phyloP scores from a whole-genome alignment of 305 asterid species.

The Fraxinus sp. region DNA sequence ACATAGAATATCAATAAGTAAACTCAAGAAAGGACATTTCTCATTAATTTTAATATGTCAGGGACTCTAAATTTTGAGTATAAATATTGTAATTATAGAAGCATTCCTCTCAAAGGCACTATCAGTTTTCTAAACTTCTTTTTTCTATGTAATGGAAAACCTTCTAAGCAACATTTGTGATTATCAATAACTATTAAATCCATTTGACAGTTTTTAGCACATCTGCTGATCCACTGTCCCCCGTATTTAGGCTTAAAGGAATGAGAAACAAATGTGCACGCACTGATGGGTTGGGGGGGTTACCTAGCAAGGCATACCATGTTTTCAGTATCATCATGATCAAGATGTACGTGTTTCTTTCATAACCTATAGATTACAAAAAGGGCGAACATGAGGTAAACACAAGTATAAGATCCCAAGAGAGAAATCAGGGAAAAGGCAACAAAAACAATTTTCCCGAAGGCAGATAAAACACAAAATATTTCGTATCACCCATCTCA shows the following conservation, averaged over 20 bases:
- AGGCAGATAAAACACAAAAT: neutral
- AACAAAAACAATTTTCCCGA: neutral
- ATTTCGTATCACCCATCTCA: neutral
- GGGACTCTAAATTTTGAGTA: too few relatives aligned
- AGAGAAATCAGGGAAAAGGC: conserved; percentile 14
- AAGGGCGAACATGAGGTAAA: conserved; percentile 3
- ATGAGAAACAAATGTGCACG: neutral
- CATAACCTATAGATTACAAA: conserved; percentile 68
- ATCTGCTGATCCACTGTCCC: neutral
- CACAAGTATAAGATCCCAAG: conserved; percentile 1
- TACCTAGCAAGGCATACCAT: conserved; percentile 46
- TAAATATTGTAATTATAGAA: too few relatives aligned
- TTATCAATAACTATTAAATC: neutral
- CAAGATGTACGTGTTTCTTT: conserved; percentile 94
- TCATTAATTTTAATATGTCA: too few relatives aligned
- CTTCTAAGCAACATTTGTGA: too few relatives aligned
- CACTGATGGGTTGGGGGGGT: neutral
- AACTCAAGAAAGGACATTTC: too few relatives aligned
- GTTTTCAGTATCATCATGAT: conserved; percentile 96
- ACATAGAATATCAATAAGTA: too few relatives aligned
- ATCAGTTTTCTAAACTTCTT: too few relatives aligned
- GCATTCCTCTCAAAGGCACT: too few relatives aligned
- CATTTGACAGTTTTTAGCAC: neutral
- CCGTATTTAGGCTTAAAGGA: neutral
- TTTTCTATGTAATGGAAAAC: too few relatives aligned